Evolutionary conservation across 495 filamentous ascomycete genomes (phyloP), one percentile per base, ranked within the genome.

Genomic region (Cryomyces antarcticus): DNA sequence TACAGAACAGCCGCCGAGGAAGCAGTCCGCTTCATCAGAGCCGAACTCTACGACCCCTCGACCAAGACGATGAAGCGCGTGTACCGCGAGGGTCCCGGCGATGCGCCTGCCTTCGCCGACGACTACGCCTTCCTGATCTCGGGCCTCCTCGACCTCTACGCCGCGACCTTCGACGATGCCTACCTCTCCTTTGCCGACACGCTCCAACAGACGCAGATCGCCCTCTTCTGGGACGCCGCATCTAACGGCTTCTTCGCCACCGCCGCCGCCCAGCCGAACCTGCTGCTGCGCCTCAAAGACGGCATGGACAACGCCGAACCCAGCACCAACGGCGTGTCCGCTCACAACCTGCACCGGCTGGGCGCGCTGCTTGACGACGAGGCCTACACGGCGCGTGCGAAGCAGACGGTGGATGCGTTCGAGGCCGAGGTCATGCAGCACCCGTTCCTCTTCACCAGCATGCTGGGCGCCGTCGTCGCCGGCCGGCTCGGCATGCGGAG

Each of bases 81-180:
- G 38, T 93, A 77, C 54, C 75, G 77, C 29, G 74, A 86, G 48
- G 80, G 77, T 17, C 67, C 63, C 31, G 80, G 82, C 28, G 68
- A 79, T 31, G 80, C 77, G 0, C 66, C 66, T 5, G 89, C 73
- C 1, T 93, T 96, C 58, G 87, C 87, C 5, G 89, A 97, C 49
- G 89, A 97, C 57, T 97, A 96, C 57, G 87, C 89, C 3, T 94
- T 82, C 58, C 52, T 96, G 41, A 83, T 86, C 39, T 70, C 76
- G 28, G 92, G 86, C 0, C 64, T 95, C 13, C 64, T 96, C 40
- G 77, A 89, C 49, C 69, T 97, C 46, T 94, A 94, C 54, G 78
- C 93, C 59, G 73, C 80, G 5, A 93, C 86, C 0, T 81, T 83
- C 49, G 77, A 94, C 34, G 78, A 80, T 47, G 60, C 62, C 46